Percentiles rank a stretch among this genome's conserved stretches.
These are phyloP conservation scores for Smallanthus sonchifolius DNA, from an alignment of 129 eudicot genomes.

Conservation along the genomic window DNA sequence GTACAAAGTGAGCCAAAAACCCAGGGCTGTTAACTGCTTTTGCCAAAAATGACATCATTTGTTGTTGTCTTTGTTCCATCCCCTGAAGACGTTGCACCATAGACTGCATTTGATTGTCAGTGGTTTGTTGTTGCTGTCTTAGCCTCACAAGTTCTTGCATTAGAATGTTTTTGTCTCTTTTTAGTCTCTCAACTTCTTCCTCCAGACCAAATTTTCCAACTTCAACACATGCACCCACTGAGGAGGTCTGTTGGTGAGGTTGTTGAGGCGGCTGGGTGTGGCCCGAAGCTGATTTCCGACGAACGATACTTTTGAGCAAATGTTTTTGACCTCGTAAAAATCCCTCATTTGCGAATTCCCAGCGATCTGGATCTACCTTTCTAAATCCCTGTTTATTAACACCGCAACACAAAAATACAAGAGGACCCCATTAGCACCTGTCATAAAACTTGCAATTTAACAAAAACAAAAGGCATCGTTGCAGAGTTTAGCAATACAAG, in stretches of 20 bases:
- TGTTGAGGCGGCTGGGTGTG: conserved; percentile 54
- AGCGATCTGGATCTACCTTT: conserved; percentile 87
- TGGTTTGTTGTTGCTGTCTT: conserved; percentile 81
- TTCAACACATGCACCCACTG: conserved; percentile 72
- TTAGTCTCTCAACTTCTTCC: conserved; percentile 85
- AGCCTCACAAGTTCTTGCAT: conserved; percentile 84
- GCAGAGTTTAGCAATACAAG: neutral
- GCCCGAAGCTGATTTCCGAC: conserved; percentile 65
- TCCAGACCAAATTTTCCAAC: conserved; percentile 90
- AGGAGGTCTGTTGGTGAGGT: conserved; percentile 47
- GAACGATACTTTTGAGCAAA: conserved; percentile 55
- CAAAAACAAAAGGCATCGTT: neutral
- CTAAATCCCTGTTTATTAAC: conserved; percentile 60
- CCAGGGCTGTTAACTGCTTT: conserved; percentile 85
- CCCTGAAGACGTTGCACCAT: conserved; percentile 89
- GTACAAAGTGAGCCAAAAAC: conserved; percentile 74
- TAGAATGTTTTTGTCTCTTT: conserved; percentile 76
- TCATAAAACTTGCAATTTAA: neutral
- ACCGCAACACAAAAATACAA: conserved; percentile 1
- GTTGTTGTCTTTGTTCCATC: conserved; percentile 91
- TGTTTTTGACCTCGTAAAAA: conserved; percentile 81
- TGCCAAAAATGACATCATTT: conserved; percentile 91
- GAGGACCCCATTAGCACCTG: conserved; percentile 3
- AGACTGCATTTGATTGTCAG: conserved; percentile 69
- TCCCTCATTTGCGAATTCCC: conserved; percentile 95